Evolutionary conservation across 441 rosid genomes (phyloP).

Genomic region (Erodium moschatum): DNA sequence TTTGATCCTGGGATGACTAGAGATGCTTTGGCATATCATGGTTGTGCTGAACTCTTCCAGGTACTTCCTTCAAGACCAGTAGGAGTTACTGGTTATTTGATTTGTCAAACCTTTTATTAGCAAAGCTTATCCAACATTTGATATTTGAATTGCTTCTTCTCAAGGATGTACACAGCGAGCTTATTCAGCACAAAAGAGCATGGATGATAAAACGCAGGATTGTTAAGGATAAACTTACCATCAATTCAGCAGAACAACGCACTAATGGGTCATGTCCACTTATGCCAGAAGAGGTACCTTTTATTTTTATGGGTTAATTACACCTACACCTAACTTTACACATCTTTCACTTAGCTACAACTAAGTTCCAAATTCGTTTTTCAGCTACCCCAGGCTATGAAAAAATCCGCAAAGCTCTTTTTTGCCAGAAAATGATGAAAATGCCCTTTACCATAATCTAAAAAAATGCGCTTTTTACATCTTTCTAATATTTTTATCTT

Average conservation of each 20-base stretch:
- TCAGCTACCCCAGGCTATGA: too few relatives aligned
- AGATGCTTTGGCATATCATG: conserved; percentile 93
- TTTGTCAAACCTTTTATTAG: conserved; percentile 16
- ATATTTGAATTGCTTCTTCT: conserved; percentile 42
- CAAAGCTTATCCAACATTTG: conserved; percentile 25
- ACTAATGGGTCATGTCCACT: conserved; percentile 73
- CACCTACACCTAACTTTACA: too few relatives aligned
- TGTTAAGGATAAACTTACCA: conserved; percentile 61
- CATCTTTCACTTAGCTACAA: too few relatives aligned
- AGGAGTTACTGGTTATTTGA: conserved; percentile 21
- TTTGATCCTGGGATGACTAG: conserved; percentile 94
- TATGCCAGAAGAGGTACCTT: conserved; percentile 82
- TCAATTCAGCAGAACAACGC: conserved; percentile 57
- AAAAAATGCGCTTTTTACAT: too few relatives aligned
- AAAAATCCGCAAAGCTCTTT: too few relatives aligned
- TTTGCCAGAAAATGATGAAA: too few relatives aligned
- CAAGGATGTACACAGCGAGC: conserved; percentile 93
- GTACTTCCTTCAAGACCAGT: conserved; percentile 39
- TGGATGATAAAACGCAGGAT: conserved; percentile 87
- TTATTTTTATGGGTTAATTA: too few relatives aligned
- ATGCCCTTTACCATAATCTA: too few relatives aligned
- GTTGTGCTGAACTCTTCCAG: conserved; percentile 99
- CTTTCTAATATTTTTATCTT: too few relatives aligned
- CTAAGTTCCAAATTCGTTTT: too few relatives aligned
- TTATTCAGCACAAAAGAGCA: conserved; percentile 88